Evolutionary conservation across 176 grass and related monocot species (phyloP), one percentile per base, ranked within the genome.

Genomic region (Bonia amplexicaulis): DNA sequence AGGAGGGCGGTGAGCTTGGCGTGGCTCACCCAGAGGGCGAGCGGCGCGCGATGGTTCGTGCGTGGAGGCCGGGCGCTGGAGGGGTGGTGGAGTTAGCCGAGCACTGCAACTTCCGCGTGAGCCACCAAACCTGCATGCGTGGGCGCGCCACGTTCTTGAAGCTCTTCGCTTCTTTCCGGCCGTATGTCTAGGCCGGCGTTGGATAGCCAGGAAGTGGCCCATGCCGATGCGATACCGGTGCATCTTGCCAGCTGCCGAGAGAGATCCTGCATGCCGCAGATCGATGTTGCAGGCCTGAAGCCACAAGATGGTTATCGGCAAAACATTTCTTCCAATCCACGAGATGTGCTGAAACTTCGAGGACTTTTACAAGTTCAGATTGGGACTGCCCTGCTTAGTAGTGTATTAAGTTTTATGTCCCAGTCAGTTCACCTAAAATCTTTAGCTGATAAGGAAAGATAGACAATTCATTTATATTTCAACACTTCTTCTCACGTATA

Each of bases 1-100:
- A 51, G 0, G 29, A 6, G 33, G 22, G 26, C 82, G 82, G 88
- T 62, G 88, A 89, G 61, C 70, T 85, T 81, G 41, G 77, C 88
- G 45, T 81, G 61, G 61, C 61, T 89, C 82, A 89, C 82, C 88
- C 76, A 85, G 27, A 9, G 20, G 0, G 35, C 6, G 69, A 70
- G 47, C 46, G 12, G 10, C 20, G 55, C 55, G 20, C 57, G n/a
- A 25, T 5, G 58, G 58, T 26, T 61, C 58, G 58, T 13, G 23
- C 22, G 7, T 39, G 33, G 12, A 54, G 20, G n/a, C 78, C 9
- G 33, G 8, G 15, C 17, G 10, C 17, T 12, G 55, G 9, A 23
- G 55, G 1, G 44, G 6, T 23, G 44, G 6, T 17, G 45, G 78
- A 41, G 77, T 3, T 9, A 53, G 41, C 44, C 33, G 26, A 22